Evolutionary conservation across 2,329 filamentous ascomycete species (phyloP).

Genomic region (Ophiostoma quercus): DNA sequence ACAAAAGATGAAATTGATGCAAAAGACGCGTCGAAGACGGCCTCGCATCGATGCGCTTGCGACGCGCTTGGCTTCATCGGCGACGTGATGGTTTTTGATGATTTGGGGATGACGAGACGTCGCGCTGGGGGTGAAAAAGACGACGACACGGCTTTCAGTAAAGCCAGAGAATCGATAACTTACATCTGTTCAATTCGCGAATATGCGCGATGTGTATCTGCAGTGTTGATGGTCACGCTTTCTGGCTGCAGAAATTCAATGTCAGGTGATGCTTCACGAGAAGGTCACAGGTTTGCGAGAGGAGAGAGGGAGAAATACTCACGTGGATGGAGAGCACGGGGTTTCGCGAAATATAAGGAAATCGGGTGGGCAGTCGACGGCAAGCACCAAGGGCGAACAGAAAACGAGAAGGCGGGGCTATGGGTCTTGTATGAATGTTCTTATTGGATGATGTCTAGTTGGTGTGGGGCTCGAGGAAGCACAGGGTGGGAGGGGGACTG

Average conservation of each 20-base stretch:
- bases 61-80: background rate
- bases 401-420: constrained; percentile 20
- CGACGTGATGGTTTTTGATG: background rate
- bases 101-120: background rate
- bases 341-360: constrained; percentile 28
- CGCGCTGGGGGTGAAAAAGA: background rate
- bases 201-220: background rate
- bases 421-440: background rate
- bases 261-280: constrained; percentile 31
- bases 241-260: constrained; percentile 28
- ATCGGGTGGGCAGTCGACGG: background rate
- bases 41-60: constrained; percentile 16
- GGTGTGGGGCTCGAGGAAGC: background rate
- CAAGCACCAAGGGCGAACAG: constrained; percentile 7
- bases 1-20: background rate
- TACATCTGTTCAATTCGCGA: constrained; percentile 26
- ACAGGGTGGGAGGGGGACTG: constrained; percentile 4
- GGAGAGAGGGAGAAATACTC: constrained; percentile 21
- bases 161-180: constrained; percentile 18
- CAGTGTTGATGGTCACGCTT: constrained; percentile 24
- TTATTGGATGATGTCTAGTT: constrained; percentile 12
- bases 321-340: constrained; percentile 29
- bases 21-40: background rate
- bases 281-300: constrained; percentile 22
- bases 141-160: background rate